Base-by-base conservation (phyloP, 1,284 basidiomycete species). In the Malassezia globosa region DNA sequence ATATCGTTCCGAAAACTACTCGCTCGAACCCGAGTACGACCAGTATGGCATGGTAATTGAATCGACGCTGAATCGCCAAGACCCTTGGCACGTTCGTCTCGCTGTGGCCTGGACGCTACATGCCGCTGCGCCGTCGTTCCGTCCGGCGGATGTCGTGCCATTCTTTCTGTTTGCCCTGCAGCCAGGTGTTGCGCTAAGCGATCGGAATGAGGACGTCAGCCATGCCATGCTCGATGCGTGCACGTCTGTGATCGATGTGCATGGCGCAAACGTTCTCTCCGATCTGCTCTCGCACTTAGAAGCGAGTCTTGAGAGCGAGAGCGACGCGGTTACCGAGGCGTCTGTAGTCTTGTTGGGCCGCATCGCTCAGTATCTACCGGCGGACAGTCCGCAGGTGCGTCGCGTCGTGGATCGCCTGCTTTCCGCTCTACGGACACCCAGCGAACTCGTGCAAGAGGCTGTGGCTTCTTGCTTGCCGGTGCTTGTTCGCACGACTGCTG, bases 381-480 rank as follows among this genome's bases (percentile, higher is more conserved):
- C 81, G 5, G 78, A 79, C 1, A 66, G 69, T 37, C 52, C 48
- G 42, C 61, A 66, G 10, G 57, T 70, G 46, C 58, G 57, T 42
- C 56, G 61, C 36, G 86, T 96, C 54, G 83, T 96, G 7, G 82
- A 88, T 55, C 78, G 89, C n/a, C 77, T 97, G 18, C 80, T 94
- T 5, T 85, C 87, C 21, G 87, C 92, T 1, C 77, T 97, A 56
- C 85, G 85, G 73, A 97, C 90, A 0, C 94, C 94, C 0, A 83
- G 89, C 1, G 94, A 99, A 72, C 82, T 92, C 60, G 94, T 99
- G 0, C 92, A 97, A 72, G 83, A 87, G 44, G 92, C 94, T 0
- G 89, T 97, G 0, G 87, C 90, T 0, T 94, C 96, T 50, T 75
- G 74, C 75, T 76, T 97, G 7, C 83, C 87, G 0, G 87, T 89